Conservation (phyloP, 1,284 basidiomycete species). For the Inonotus hispidus region DNA sequence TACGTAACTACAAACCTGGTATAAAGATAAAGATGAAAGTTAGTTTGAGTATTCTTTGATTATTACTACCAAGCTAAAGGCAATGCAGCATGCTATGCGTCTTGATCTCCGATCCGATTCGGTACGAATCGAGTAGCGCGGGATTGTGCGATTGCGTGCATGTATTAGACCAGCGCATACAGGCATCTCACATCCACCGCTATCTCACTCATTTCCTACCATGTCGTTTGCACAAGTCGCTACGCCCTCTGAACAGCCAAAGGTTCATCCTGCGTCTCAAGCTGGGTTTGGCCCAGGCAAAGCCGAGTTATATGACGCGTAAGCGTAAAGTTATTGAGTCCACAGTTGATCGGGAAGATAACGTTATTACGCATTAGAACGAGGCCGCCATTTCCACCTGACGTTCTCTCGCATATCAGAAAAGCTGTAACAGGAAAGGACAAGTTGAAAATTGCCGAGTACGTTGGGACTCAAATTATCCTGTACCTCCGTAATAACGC, state of each 20-base stretch:
- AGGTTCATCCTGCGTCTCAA: constrained; percentile 25
- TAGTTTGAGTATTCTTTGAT: no score
- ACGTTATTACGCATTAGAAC: constrained; percentile 13
- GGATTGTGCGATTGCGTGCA: not conserved
- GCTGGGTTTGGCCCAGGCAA: constrained; percentile 26
- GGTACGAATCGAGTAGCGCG: not conserved
- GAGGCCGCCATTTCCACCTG: constrained; percentile 25
- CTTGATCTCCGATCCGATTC: no score
- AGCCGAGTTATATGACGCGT: constrained; percentile 27
- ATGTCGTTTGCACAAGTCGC: not conserved
- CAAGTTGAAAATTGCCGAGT: constrained; percentile 26
- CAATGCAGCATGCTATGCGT: no score
- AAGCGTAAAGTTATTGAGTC: not conserved
- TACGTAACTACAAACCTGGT: no score
- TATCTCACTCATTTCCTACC: not conserved
- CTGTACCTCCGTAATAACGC: not conserved
- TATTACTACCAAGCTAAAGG: no score
- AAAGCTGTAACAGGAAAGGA: constrained; percentile 13
- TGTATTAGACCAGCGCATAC: no score
- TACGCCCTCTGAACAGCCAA: not conserved
- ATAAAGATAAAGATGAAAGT: no score
- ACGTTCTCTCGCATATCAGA: constrained; percentile 23
- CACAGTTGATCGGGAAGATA: not conserved
- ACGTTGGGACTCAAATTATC: constrained; percentile 2
- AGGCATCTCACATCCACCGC: no score